Conservation (phyloP, 2,329 filamentous ascomycete species). For the Cladorrhinum sp. region DNA sequence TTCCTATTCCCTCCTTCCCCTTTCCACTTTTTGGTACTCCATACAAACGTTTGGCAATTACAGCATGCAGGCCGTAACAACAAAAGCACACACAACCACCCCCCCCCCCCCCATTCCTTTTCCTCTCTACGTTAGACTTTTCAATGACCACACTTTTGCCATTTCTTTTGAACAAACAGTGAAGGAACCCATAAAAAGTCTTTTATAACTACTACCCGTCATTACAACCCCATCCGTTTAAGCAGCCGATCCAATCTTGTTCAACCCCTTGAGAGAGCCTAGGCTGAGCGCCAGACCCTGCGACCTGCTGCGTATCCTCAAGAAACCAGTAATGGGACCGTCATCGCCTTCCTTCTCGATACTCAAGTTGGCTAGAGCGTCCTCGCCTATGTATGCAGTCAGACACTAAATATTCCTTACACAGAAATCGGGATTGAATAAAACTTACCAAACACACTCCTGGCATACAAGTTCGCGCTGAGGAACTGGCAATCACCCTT, state of each 20-base stretch:
- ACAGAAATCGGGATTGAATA: constrained; percentile 7
- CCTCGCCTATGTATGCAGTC: constrained; percentile 68
- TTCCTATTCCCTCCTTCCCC: too few species aligned
- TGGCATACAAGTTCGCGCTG: constrained; percentile 93
- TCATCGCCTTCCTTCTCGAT: constrained; percentile 97
- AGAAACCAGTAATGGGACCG: constrained; percentile 93
- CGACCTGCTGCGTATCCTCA: constrained; percentile 94
- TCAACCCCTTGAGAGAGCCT: constrained; percentile 90
- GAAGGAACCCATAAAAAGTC: not conserved
- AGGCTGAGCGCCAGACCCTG: constrained; percentile 92
- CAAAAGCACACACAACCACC: too few species aligned
- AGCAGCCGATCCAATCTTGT: constrained; percentile 63
- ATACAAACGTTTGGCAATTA: too few species aligned
- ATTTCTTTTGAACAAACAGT: not conserved
- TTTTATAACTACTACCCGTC: not conserved
- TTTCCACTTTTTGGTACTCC: too few species aligned
- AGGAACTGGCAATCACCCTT: constrained; percentile 98
- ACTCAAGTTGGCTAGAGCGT: constrained; percentile 93
- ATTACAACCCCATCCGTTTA: constrained; percentile 18
- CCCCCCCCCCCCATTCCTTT: not conserved
- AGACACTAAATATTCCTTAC: constrained; percentile 9
- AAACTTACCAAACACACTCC: constrained; percentile 93
- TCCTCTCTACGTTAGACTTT: not conserved
- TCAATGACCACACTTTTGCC: not conserved
- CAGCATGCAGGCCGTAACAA: too few species aligned